These are phyloP conservation scores for Staphylotrichum tortipilum DNA, from an alignment of 495 filamentous ascomycete species.

Conservation along the genomic window DNA sequence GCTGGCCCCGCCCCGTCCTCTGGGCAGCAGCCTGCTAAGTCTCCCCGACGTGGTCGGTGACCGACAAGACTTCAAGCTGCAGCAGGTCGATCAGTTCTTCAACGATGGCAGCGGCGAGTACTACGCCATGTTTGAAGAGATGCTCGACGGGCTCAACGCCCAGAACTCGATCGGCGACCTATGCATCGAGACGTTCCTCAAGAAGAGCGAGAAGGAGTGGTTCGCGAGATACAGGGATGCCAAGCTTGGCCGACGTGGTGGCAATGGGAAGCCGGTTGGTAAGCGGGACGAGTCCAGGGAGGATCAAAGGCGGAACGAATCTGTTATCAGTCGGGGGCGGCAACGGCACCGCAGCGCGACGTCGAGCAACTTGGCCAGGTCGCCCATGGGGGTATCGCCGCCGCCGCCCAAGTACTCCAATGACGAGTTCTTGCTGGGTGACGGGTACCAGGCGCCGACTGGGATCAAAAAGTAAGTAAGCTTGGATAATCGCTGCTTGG, in stretches of 20 bases:
- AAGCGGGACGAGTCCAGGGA: constrained; percentile 21
- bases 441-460: constrained; percentile 56
- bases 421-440: constrained; percentile 54
- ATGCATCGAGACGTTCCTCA: constrained; percentile 56
- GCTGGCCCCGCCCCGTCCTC: constrained; percentile 22
- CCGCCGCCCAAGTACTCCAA: constrained; percentile 16
- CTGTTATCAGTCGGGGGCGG: constrained; percentile 24
- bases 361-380: constrained; percentile 21
- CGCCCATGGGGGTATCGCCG: constrained; percentile 24
- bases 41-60: constrained; percentile 52
- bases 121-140: constrained; percentile 48
- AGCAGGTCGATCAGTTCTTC: constrained; percentile 60
- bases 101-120: constrained; percentile 54
- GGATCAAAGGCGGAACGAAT: constrained; percentile 17
- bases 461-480: constrained; percentile 49
- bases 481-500: constrained; percentile 21
- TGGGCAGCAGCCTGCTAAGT: constrained; percentile 34
- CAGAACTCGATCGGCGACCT: constrained; percentile 46
- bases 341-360: constrained; percentile 26
- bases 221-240: constrained; percentile 49
- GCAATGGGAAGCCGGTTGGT: constrained; percentile 7
- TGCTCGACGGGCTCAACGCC: constrained; percentile 43
- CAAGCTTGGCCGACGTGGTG: constrained; percentile 40
- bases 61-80: constrained; percentile 53
- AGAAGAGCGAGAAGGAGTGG: constrained; percentile 57